A percentile compares a stretch with the other conserved stretches of the same genome.
These are phyloP conservation scores for Spirogloea muscicola DNA, from an alignment of 139 green algal genomes.

Conservation along the genomic window DNA sequence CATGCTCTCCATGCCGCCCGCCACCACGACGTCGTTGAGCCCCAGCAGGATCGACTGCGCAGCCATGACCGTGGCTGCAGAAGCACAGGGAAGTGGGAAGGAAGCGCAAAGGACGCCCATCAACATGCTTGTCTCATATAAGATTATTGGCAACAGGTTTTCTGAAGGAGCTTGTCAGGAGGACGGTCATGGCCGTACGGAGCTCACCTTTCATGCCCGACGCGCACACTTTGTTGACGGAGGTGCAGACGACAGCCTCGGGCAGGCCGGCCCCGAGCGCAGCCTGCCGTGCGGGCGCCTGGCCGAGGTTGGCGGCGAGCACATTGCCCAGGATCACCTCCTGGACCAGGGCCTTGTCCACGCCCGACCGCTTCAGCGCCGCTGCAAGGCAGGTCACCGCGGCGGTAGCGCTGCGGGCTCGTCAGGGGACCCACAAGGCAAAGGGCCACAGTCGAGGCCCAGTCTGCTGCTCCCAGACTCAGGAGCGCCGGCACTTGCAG, in stretches of 20 bases:
- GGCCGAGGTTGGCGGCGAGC: conserved; percentile 62
- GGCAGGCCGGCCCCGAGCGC: conserved; percentile 68
- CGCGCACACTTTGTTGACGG: conserved; percentile 84
- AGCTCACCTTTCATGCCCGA: conserved; percentile 78
- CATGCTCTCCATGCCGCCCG: conserved; percentile 92
- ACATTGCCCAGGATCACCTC: conserved; percentile 82
- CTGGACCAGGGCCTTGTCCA: conserved; percentile 52
- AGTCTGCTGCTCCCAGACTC: no score
- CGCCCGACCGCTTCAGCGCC: conserved; percentile 55
- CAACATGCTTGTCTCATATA: no score
- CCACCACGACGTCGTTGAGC: conserved; percentile 60
- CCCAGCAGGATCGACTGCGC: conserved; percentile 70
- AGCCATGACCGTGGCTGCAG: conserved; percentile 71
- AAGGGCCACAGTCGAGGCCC: no score
- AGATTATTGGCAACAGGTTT: no score
- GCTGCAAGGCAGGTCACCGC: no score
- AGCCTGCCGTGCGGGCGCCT: conserved; percentile 78
- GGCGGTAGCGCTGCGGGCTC: no score
- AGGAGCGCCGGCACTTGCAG: no score
- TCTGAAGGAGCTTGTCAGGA: no score
- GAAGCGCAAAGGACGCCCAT: no score
- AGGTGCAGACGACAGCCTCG: conserved; percentile 61
- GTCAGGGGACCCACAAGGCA: no score
- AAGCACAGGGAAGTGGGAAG: no score
- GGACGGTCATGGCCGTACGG: conserved; percentile 67